Conservation (phyloP, 306 rosid genomes). For the Quercus berberidifolia region DNA sequence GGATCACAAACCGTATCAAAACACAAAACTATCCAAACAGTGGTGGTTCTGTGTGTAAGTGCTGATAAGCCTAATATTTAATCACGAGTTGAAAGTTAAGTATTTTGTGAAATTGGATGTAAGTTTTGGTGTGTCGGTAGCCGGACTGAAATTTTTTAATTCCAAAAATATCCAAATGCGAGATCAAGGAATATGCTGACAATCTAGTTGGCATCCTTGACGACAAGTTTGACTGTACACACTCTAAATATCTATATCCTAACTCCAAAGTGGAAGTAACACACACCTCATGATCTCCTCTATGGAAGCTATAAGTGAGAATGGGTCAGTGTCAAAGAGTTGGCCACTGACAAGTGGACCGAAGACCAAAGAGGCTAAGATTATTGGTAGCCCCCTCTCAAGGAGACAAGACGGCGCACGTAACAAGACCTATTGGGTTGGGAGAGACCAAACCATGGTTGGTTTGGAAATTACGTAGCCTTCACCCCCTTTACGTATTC, state of each 20-base stretch:
- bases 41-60: too few relatives aligned
- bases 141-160: background rate
- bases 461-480: background rate
- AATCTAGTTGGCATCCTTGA: background rate
- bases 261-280: background rate
- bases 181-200: background rate
- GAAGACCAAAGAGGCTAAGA: background rate
- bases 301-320: conserved; percentile 19
- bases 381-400: conserved; percentile 8
- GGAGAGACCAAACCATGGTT: background rate
- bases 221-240: background rate
- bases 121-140: too few relatives aligned
- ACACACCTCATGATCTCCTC: background rate
- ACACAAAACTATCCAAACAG: too few relatives aligned
- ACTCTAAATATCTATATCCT: background rate
- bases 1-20: too few relatives aligned
- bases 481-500: background rate
- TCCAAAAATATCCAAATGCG: background rate
- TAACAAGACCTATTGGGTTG: conserved; percentile 13
- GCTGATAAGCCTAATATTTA: too few relatives aligned
- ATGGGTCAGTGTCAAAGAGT: background rate
- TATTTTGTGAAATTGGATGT: too few relatives aligned
- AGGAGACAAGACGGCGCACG: conserved; percentile 37
- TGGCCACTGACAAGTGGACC: conserved; percentile 3
- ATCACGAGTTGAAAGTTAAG: rapidly evolving